Percentiles rank a stretch among this genome's conserved stretches.
Conservation (phyloP, 768 basidiomycete species). For the Sarcomyxa edulis region DNA sequence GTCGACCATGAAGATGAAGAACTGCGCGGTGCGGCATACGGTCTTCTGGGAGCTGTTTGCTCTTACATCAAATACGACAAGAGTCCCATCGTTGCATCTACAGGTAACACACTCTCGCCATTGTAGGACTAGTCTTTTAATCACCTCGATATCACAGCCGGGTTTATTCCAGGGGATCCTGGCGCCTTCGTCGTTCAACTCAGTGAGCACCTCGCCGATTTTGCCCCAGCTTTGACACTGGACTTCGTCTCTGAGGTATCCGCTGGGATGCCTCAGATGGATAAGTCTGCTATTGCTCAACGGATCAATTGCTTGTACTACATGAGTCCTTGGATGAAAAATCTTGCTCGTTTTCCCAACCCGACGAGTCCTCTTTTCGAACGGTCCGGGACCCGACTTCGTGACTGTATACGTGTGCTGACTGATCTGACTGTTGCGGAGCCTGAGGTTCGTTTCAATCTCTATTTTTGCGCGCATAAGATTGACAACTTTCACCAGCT, state of each 20-base stretch:
- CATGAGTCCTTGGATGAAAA: constrained; percentile 85
- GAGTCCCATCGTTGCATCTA: constrained; percentile 60
- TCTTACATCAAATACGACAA: constrained; percentile 75
- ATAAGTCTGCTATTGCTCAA: constrained; percentile 32
- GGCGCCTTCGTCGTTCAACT: constrained; percentile 56
- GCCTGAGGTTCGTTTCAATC: constrained; percentile 47
- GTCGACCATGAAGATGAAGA: constrained; percentile 70
- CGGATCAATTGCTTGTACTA: constrained; percentile 76
- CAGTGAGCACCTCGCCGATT: constrained; percentile 67
- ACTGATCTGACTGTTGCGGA: constrained; percentile 71
- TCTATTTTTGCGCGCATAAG: background rate
- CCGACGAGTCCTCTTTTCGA: constrained; percentile 66
- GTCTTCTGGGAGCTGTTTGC: constrained; percentile 74
- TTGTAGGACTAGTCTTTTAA: background rate
- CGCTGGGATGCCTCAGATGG: constrained; percentile 54
- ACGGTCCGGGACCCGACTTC: constrained; percentile 65
- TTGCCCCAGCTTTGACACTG: constrained; percentile 78
- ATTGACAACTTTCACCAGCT: constrained; percentile 37
- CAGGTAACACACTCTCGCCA: constrained; percentile 39
- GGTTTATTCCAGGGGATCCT: constrained; percentile 66
- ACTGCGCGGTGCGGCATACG: constrained; percentile 74
- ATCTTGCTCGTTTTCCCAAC: constrained; percentile 66
- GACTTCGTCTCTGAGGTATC: constrained; percentile 88
- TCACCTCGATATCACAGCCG: constrained; percentile 33
- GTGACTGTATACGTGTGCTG: constrained; percentile 77